These are phyloP conservation scores for Boletus rubescentipes DNA, from an alignment of 768 basidiomycete species.

Conservation along the genomic window DNA sequence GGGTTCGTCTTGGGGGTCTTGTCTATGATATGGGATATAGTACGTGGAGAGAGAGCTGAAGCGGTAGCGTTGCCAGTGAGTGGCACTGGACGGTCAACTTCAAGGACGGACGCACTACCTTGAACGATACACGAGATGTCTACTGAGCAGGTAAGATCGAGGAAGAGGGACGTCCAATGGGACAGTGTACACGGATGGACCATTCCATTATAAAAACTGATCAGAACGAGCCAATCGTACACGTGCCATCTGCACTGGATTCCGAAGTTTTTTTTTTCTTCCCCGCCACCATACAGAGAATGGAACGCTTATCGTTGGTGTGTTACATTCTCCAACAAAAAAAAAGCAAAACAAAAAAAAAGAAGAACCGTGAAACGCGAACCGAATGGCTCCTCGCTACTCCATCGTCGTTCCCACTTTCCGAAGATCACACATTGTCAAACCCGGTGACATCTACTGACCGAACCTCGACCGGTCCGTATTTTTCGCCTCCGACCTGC, in stretches of 20 bases:
- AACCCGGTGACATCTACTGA: neutral
- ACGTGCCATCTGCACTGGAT: slow-evolving; percentile 25
- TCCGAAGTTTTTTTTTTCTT: neutral
- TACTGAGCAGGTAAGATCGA: neutral
- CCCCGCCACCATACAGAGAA: neutral
- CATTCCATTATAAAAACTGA: slow-evolving; percentile 34
- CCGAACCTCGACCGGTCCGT: neutral
- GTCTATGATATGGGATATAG: slow-evolving; percentile 4
- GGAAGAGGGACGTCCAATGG: slow-evolving; percentile 1
- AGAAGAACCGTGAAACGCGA: neutral
- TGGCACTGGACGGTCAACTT: neutral
- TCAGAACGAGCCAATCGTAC: slow-evolving; percentile 27
- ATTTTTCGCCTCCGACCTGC: neutral
- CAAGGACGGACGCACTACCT: neutral
- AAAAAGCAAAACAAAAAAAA: neutral
- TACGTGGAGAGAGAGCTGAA: neutral
- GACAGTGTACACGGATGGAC: slow-evolving; percentile 7
- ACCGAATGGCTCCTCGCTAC: too few species aligned
- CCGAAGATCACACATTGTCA: neutral
- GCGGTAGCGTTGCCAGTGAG: neutral
- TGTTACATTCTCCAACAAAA: neutral
- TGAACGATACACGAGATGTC: neutral
- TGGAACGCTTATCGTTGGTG: neutral
- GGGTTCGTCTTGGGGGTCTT: neutral
- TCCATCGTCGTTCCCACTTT: neutral